Conservation (phyloP, 139 green algal genomes). For the Ostreobium quekettii region DNA sequence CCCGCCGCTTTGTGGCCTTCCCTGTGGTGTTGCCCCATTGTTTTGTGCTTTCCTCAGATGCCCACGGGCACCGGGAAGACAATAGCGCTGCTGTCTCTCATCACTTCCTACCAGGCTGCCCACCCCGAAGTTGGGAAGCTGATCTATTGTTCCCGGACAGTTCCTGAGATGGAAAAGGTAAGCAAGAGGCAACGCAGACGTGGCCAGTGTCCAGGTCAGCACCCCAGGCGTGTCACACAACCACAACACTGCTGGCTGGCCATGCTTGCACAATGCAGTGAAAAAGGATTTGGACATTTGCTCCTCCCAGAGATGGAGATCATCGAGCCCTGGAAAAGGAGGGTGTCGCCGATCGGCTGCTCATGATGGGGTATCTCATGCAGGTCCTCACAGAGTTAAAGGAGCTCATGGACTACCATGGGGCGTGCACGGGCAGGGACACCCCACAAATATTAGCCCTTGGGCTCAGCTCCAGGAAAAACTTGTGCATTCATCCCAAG, state of each 20-base stretch:
- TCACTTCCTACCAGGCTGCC: slow-evolving; percentile 95
- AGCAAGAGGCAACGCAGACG: too few species aligned
- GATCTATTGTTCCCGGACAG: slow-evolving; percentile 97
- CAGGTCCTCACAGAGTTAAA: slow-evolving; percentile 76
- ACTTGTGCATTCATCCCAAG: slow-evolving; percentile 89
- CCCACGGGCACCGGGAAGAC: slow-evolving; percentile 99
- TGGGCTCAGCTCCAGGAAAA: slow-evolving; percentile 88
- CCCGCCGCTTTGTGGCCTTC: too few species aligned
- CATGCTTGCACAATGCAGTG: too few species aligned
- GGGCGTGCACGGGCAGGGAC: slow-evolving; percentile 48
- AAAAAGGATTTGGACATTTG: too few species aligned
- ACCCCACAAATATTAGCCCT: slow-evolving; percentile 78
- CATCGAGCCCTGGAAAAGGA: too few species aligned
- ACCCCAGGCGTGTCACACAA: too few species aligned
- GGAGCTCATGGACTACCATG: slow-evolving; percentile 78
- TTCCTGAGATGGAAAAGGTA: slow-evolving; percentile 99
- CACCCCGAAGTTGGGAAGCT: slow-evolving; percentile 94
- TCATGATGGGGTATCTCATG: too few species aligned
- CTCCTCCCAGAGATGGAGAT: too few species aligned
- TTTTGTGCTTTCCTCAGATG: slow-evolving; percentile 64
- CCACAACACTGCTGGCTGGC: too few species aligned
- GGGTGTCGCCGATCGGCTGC: too few species aligned
- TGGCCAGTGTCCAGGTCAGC: too few species aligned
- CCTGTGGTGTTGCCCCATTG: slow-evolving; percentile 6
- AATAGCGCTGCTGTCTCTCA: slow-evolving; percentile 94